These are phyloP conservation scores for Xerocomus minutiporus DNA, from an alignment of 1,284 basidiomycete genomes.

Conservation along the genomic window DNA sequence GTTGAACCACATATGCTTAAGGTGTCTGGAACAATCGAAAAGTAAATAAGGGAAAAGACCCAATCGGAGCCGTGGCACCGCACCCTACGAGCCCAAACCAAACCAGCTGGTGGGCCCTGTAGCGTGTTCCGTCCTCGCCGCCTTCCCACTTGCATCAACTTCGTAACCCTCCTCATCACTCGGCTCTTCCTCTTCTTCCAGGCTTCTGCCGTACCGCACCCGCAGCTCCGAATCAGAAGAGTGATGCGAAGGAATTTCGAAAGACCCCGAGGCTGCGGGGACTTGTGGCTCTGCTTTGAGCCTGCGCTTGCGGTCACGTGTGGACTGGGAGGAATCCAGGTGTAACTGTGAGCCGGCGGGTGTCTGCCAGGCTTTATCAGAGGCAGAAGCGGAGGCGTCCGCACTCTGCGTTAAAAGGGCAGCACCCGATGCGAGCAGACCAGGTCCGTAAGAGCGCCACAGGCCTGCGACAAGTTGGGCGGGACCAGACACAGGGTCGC, in stretches of 20 bases:
- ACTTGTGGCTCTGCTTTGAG: slow-evolving; percentile 48
- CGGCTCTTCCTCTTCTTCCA: slow-evolving; percentile 63
- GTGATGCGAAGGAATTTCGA: slow-evolving; percentile 28
- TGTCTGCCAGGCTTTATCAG: slow-evolving; percentile 25
- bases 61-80: no score
- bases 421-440: slow-evolving; percentile 61
- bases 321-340: slow-evolving; percentile 21
- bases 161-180: slow-evolving; percentile 63
- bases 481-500: slow-evolving; percentile 58
- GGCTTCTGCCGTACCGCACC: slow-evolving; percentile 40
- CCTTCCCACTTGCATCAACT: slow-evolving; percentile 18
- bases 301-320: slow-evolving; percentile 44
- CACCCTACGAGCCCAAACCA: slow-evolving; percentile 33
- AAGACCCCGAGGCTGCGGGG: slow-evolving; percentile 33
- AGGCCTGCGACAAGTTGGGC: slow-evolving; percentile 59
- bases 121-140: slow-evolving; percentile 15
- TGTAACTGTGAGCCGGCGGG: slow-evolving; percentile 24
- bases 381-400: slow-evolving; percentile 31
- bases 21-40: neutral
- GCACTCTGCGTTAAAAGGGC: slow-evolving; percentile 51
- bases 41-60: neutral
- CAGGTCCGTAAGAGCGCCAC: slow-evolving; percentile 72
- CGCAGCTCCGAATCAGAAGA: slow-evolving; percentile 43
- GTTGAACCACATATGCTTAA: no score
- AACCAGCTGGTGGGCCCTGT: slow-evolving; percentile 37